Percentiles rank a stretch among this genome's conserved stretches.
Evolutionary conservation across 768 basidiomycete genomes (phyloP).

Genomic region (Coprinopsis marcescibilis): DNA sequence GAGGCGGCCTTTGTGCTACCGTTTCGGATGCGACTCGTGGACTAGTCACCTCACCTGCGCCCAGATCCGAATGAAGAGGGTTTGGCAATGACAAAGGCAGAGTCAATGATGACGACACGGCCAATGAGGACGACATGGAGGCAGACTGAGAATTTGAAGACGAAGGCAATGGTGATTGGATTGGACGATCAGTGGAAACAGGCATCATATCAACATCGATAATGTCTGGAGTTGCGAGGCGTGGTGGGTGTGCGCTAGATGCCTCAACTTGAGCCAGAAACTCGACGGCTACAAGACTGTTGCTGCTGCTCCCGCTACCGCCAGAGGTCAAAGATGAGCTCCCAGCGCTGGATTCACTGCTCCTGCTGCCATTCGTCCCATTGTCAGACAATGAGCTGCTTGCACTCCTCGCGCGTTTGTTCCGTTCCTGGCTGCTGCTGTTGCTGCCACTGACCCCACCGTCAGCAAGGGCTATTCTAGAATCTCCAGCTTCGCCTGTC

Average conservation of each 20-base stretch:
- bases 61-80: conserved; percentile 14
- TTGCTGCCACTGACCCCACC: conserved; percentile 20
- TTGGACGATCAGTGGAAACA: background rate
- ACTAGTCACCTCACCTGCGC: background rate
- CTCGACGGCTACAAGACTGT: conserved; percentile 1
- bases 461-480: conserved; percentile 8
- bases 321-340: conserved; percentile 22
- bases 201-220: conserved; percentile 5
- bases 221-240: conserved; percentile 7
- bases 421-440: conserved; percentile 41
- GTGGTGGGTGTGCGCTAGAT: conserved; percentile 6
- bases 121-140: background rate
- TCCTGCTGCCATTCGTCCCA: too few relatives aligned
- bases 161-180: background rate
- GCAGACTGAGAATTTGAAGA: conserved; percentile 1
- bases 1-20: too few relatives aligned
- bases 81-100: conserved; percentile 17
- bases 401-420: conserved; percentile 53
- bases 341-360: conserved; percentile 14
- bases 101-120: background rate
- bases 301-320: background rate
- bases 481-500: background rate
- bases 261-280: conserved; percentile 27
- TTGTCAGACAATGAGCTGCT: conserved; percentile 40
- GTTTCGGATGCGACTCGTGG: too few relatives aligned